phyloP scores from a whole-genome alignment of 2,329 filamentous ascomycete species.

The Reticulascus tulasneorum region DNA sequence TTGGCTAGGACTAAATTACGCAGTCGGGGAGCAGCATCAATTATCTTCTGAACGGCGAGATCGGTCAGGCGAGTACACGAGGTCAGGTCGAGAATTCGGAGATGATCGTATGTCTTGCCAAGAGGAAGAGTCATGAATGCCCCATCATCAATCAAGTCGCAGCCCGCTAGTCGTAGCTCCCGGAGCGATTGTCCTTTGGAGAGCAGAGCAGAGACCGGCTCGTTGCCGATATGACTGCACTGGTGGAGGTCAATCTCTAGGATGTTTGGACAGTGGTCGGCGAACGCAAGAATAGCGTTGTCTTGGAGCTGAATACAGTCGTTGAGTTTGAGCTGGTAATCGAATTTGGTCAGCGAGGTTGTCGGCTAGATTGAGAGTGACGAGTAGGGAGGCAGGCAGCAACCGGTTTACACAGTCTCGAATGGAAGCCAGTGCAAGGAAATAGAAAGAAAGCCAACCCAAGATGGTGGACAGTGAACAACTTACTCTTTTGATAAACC shows the following conservation, averaged over 20 bases:
- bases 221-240: conserved; percentile 75
- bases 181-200: conserved; percentile 77
- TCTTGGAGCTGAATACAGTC: conserved; percentile 84
- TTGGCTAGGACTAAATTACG: conserved; percentile 93
- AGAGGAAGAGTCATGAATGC: conserved; percentile 78
- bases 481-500: conserved; percentile 78
- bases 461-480: background rate
- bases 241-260: conserved; percentile 94
- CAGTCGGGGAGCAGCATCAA: conserved; percentile 78
- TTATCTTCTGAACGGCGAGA: conserved; percentile 81
- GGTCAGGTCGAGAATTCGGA: conserved; percentile 90
- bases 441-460: conserved; percentile 1
- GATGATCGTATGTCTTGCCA: conserved; percentile 71
- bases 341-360: conserved; percentile 23
- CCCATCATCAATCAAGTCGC: conserved; percentile 77
- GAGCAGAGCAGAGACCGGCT: conserved; percentile 77
- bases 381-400: no score
- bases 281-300: conserved; percentile 77
- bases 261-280: conserved; percentile 83
- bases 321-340: conserved; percentile 79
- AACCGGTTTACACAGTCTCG: no score
- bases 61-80: conserved; percentile 83
- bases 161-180: conserved; percentile 83
- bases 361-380: no score
- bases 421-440: no score